Evolutionary conservation across 2,329 filamentous ascomycete genomes (phyloP).

Genomic region (Phoma herbarum): DNA sequence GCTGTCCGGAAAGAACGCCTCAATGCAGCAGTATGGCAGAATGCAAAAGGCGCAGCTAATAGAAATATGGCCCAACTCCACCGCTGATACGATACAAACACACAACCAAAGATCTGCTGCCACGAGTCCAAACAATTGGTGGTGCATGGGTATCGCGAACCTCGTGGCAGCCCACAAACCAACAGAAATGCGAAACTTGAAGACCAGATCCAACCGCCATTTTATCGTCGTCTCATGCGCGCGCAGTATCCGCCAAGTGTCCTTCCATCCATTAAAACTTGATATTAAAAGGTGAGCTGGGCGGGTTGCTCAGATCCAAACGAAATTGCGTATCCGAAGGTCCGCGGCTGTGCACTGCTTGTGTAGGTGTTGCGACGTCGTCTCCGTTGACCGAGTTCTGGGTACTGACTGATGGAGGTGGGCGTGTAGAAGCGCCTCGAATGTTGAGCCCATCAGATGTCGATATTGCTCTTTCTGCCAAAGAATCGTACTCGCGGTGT

Average conservation of each 20-base stretch:
- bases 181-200: conserved; percentile 40
- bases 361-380: conserved; percentile 45
- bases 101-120: conserved; percentile 37
- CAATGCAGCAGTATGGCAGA: conserved; percentile 31
- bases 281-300: conserved; percentile 51
- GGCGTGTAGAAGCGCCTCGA: conserved; percentile 36
- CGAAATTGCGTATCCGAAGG: conserved; percentile 46
- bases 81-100: conserved; percentile 41
- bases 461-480: conserved; percentile 41
- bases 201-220: conserved; percentile 30
- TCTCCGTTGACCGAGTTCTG: conserved; percentile 41
- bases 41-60: conserved; percentile 36
- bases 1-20: conserved; percentile 21
- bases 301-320: conserved; percentile 47
- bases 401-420: conserved; percentile 36
- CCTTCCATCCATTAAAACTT: conserved; percentile 42
- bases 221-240: conserved; percentile 35
- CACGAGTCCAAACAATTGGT: conserved; percentile 41
- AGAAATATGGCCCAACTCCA: conserved; percentile 43
- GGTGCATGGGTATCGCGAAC: conserved; percentile 48
- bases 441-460: conserved; percentile 38
- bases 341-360: conserved; percentile 45
- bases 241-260: conserved; percentile 22
- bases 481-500: conserved; percentile 37
- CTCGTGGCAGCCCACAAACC: conserved; percentile 40